A percentile compares a stretch with the other conserved stretches of the same genome.
phyloP scores from a whole-genome alignment of 1,139 yeast genomes.

The Geotrichum cucujoidarum region DNA sequence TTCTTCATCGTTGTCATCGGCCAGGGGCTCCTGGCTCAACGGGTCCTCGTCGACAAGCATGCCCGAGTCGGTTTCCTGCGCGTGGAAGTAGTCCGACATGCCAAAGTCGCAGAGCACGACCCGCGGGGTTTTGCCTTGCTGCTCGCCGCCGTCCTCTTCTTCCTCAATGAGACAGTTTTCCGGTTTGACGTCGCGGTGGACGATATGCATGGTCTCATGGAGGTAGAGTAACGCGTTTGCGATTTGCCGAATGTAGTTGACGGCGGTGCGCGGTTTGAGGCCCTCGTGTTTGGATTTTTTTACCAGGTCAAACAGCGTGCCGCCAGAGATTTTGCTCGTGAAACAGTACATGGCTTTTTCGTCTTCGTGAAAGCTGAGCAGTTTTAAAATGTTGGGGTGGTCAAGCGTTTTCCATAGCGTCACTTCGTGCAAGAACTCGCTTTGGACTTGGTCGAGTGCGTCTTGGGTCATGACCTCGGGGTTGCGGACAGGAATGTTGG shows the following conservation, averaged over 20 bases:
- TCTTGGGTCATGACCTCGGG: conserved; percentile 13
- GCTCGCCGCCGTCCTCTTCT: conserved; percentile 32
- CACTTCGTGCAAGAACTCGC: conserved; percentile 65
- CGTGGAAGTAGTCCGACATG: conserved; percentile 51
- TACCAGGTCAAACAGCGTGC: conserved; percentile 76
- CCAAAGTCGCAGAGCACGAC: conserved; percentile 77
- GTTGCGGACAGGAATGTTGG: conserved; percentile 8
- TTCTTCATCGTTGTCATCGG: conserved; percentile 27
- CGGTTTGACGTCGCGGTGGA: conserved; percentile 84
- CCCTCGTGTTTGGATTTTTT: conserved; percentile 38
- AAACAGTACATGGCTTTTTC: conserved; percentile 63
- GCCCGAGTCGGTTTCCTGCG: conserved; percentile 1
- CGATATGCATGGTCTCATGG: conserved; percentile 61
- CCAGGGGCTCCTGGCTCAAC: conserved; percentile 6
- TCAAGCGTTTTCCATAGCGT: conserved; percentile 65
- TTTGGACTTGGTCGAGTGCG: conserved; percentile 36
- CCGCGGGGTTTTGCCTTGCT: too few species aligned
- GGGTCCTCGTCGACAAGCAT: not conserved
- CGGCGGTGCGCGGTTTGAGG: conserved; percentile 26
- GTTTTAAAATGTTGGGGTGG: conserved; percentile 61
- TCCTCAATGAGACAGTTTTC: conserved; percentile 71
- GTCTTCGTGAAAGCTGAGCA: conserved; percentile 59
- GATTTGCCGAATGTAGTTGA: conserved; percentile 48
- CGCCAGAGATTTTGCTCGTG: conserved; percentile 67
- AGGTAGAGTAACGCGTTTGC: conserved; percentile 61